These are phyloP conservation scores for Cadophora luteo-olivacea DNA, from an alignment of 2,329 filamentous ascomycete genomes.

Conservation along the genomic window DNA sequence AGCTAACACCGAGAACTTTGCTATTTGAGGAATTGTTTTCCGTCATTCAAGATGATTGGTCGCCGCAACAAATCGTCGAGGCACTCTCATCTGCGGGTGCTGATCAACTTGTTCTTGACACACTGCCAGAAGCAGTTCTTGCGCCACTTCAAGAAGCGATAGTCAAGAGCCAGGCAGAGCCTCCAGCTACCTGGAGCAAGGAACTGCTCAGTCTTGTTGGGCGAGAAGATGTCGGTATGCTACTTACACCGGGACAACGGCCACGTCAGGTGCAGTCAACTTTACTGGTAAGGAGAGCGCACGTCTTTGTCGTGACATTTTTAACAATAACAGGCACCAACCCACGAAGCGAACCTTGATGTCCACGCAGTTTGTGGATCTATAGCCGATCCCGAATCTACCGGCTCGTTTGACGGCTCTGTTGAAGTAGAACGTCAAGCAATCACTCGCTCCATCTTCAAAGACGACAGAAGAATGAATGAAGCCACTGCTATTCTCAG, in stretches of 20 bases:
- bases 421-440: slow-evolving; percentile 84
- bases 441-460: slow-evolving; percentile 87
- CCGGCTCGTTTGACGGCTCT: slow-evolving; percentile 73
- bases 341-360: slow-evolving; percentile 74
- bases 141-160: slow-evolving; percentile 84
- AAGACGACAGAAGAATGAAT: slow-evolving; percentile 85
- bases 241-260: slow-evolving; percentile 59
- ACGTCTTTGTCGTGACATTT: background rate
- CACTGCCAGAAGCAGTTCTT: slow-evolving; percentile 83
- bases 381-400: slow-evolving; percentile 61
- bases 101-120: slow-evolving; percentile 72
- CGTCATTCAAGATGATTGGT: slow-evolving; percentile 57
- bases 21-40: slow-evolving; percentile 74
- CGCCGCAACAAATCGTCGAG: slow-evolving; percentile 71
- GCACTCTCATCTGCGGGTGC: slow-evolving; percentile 76
- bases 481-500: slow-evolving; percentile 88
- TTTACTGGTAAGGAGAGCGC: slow-evolving; percentile 35
- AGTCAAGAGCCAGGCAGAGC: slow-evolving; percentile 80
- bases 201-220: slow-evolving; percentile 78
- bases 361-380: slow-evolving; percentile 78
- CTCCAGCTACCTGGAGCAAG: slow-evolving; percentile 77
- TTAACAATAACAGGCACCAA: slow-evolving; percentile 54
- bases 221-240: slow-evolving; percentile 78
- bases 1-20: slow-evolving; percentile 67
- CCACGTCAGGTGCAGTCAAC: slow-evolving; percentile 36